Conservation (phyloP, 2,329 filamentous ascomycete species). For the Emergomyces africanus region DNA sequence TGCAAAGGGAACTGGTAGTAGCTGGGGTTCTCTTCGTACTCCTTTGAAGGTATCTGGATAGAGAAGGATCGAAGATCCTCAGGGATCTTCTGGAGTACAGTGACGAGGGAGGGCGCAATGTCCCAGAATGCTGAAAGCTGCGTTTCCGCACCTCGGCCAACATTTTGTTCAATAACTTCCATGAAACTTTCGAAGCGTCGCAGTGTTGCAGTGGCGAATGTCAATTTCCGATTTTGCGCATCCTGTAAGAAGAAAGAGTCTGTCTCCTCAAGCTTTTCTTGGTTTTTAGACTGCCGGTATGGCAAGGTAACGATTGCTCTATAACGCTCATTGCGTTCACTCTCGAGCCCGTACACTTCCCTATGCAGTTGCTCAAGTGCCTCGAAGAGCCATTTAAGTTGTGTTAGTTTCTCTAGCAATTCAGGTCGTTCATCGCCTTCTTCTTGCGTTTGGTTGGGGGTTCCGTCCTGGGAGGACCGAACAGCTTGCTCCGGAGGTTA, state of each 20-base stretch:
- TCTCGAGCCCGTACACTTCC: constrained; percentile 71
- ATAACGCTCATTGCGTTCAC: constrained; percentile 76
- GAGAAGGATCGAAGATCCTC: constrained; percentile 44
- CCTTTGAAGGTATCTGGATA: constrained; percentile 63
- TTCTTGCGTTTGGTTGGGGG: constrained; percentile 77
- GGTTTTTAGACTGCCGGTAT: constrained; percentile 60
- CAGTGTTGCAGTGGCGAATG: constrained; percentile 58
- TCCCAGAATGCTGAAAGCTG: constrained; percentile 97
- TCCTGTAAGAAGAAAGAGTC: constrained; percentile 74
- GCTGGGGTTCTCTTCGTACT: constrained; percentile 73
- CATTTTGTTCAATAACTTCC: constrained; percentile 68
- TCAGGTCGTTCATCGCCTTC: constrained; percentile 94
- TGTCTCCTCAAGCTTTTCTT: constrained; percentile 67
- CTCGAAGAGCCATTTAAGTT: constrained; percentile 96
- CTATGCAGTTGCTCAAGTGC: constrained; percentile 78
- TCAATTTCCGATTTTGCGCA: constrained; percentile 54
- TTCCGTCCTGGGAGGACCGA: constrained; percentile 53
- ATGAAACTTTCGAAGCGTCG: constrained; percentile 65
- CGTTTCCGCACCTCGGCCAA: constrained; percentile 74
- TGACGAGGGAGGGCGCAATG: constrained; percentile 71
- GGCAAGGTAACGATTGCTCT: constrained; percentile 71
- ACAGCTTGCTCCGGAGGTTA: constrained; percentile 58
- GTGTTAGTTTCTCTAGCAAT: constrained; percentile 81
- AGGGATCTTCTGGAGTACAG: constrained; percentile 70
- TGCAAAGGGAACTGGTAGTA: constrained; percentile 75